Base-by-base conservation (phyloP, 75 land plant species). In the Ceratopteris richardii region DNA sequence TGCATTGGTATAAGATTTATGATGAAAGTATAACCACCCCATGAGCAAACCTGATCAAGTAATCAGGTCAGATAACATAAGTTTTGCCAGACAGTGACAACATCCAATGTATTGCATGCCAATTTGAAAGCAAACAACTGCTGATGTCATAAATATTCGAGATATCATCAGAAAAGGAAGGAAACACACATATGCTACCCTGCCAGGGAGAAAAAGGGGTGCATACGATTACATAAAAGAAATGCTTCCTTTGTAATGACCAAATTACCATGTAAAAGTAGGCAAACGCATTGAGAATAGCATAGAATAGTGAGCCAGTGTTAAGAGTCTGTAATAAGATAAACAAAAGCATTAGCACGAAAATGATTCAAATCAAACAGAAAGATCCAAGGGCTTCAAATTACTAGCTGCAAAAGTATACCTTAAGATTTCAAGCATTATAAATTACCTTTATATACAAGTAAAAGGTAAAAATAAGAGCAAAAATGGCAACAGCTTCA, bases 1-100 rank as follows among this genome's bases (percentile, higher is more conserved):
- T 94, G 99, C 83, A 94, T 94, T 28, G 99, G 99, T 59, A 94
- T 94, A 51, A 94, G 87, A 61, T 94, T 94, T 57, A 94, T 94
- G 63, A 94, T 94, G 44, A 94, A 94, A 0, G 99, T 94, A 59
- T 94, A 94, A 0, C 99, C 99, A 69, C 99, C 99, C 99, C 96
- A 89, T 11, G 99, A 94, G 69, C 99, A 90, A 33, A 94, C 99
- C 99, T n/a, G n/a, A n/a, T n/a, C n/a, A n/a, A n/a, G n/a, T n/a
- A n/a, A n/a, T n/a, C n/a, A n/a, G n/a, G n/a, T n/a, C n/a, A n/a
- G n/a, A n/a, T n/a, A n/a, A n/a, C n/a, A n/a, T n/a, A n/a, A n/a
- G n/a, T n/a, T n/a, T n/a, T n/a, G n/a, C n/a, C n/a, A n/a, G n/a
- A n/a, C n/a, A n/a, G n/a, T n/a, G n/a, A n/a, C n/a, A n/a, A n/a